Evolutionary conservation across 2,329 filamentous ascomycete species (phyloP).

Genomic region (Nothopassalora personata): DNA sequence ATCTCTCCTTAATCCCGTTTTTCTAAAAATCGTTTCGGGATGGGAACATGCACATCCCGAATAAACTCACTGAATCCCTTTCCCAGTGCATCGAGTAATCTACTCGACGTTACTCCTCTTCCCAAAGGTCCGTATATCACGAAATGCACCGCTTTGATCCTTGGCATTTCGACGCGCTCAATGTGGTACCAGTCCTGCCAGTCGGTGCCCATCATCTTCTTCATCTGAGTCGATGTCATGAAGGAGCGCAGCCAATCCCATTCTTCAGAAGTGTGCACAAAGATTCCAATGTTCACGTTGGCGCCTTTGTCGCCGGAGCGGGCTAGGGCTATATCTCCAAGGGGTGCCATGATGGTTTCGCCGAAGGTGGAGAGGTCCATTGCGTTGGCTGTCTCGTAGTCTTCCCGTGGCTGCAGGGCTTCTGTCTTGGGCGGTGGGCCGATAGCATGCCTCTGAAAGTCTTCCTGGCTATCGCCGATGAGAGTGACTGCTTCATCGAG

Average conservation of each 20-base stretch:
- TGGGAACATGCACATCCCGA: conserved; percentile 19
- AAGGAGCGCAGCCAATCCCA: conserved; percentile 30
- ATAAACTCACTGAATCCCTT: conserved; percentile 25
- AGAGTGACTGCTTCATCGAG: conserved; percentile 21
- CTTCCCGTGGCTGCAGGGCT: conserved; percentile 16
- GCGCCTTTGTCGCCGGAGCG: conserved; percentile 31
- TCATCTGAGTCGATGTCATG: conserved; percentile 23
- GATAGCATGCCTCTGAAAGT: conserved; percentile 17
- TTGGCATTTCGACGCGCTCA: conserved; percentile 37
- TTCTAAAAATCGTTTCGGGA: conserved; percentile 21
- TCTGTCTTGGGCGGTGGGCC: conserved; percentile 22
- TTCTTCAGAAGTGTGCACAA: conserved; percentile 32
- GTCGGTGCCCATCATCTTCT: conserved; percentile 27
- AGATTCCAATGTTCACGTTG: conserved; percentile 34
- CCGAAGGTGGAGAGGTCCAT: conserved; percentile 32
- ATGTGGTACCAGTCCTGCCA: conserved; percentile 28
- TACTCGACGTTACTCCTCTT: conserved; percentile 22
- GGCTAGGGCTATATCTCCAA: conserved; percentile 32
- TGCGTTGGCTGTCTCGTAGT: conserved; percentile 31
- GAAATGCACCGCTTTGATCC: conserved; percentile 39
- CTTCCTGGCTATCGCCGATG: conserved; percentile 13
- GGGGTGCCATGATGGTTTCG: conserved; percentile 31
- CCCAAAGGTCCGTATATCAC: conserved; percentile 24
- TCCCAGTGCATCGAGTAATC: conserved; percentile 21
- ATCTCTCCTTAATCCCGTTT: background rate